A percentile compares a stretch with the other conserved stretches of the same genome.
phyloP scores from a whole-genome alignment of 2,329 filamentous ascomycete genomes.

The Ambrosiella beaveri region DNA sequence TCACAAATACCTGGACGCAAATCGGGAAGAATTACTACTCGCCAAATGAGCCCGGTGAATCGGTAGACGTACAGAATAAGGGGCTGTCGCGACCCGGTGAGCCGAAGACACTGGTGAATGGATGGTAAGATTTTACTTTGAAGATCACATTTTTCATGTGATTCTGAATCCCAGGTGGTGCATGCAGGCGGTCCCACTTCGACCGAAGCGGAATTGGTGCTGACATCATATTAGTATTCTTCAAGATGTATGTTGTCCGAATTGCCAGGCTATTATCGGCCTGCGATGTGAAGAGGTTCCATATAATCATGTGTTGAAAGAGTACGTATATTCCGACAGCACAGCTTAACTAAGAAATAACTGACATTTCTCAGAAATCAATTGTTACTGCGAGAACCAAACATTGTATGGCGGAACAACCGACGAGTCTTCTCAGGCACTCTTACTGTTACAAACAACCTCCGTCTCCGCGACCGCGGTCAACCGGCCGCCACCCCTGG shows the following conservation, averaged over 20 bases:
- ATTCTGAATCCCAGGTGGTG: too few relatives aligned
- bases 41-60: conserved; percentile 18
- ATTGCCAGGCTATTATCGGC: conserved; percentile 21
- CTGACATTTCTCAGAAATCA: conserved; percentile 19
- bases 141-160: too few relatives aligned
- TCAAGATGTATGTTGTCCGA: conserved; percentile 21
- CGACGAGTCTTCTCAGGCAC: neutral
- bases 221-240: conserved; percentile 19
- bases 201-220: neutral
- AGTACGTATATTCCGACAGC: conserved; percentile 17
- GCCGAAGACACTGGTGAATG: conserved; percentile 21
- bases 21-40: conserved; percentile 25
- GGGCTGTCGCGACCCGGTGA: conserved; percentile 20
- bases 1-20: conserved; percentile 24
- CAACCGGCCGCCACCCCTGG: neutral
- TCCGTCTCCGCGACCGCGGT: neutral
- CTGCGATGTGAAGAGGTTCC: conserved; percentile 21
- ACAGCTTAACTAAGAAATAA: too few relatives aligned
- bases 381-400: conserved; percentile 19
- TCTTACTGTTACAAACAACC: neutral
- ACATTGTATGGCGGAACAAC: neutral
- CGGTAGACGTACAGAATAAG: conserved; percentile 15
- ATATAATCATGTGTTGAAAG: conserved; percentile 22
- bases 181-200: neutral
- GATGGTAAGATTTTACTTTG: conserved; percentile 18